phyloP scores from a whole-genome alignment of 257 asterid genomes.

The Jacaranda mimosifolia region DNA sequence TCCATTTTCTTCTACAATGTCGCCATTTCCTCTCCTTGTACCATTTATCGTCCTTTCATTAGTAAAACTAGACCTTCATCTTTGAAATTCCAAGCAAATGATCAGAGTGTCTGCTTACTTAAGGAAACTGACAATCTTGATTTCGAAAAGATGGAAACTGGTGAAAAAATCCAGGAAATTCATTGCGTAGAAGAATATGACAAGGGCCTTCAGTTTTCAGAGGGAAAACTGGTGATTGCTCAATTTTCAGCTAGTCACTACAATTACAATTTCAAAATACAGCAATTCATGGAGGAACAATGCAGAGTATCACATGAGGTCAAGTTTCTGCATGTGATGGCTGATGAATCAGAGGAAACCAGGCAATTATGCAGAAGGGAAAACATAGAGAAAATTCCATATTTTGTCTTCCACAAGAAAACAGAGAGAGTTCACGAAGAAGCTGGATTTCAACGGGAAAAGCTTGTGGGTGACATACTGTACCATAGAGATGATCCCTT shows the following conservation, averaged over 20 bases:
- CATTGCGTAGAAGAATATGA: slow-evolving; percentile 14
- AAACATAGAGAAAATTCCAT: slow-evolving; percentile 19
- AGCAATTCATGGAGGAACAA: slow-evolving; percentile 33
- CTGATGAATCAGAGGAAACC: slow-evolving; percentile 26
- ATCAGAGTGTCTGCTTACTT: not conserved
- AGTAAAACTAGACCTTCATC: not conserved
- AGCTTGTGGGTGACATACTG: slow-evolving; percentile 5
- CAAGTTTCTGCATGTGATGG: slow-evolving; percentile 20
- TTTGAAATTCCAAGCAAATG: slow-evolving; percentile 11
- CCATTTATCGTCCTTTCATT: not conserved
- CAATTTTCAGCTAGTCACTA: slow-evolving; percentile 31
- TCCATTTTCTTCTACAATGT: slow-evolving; percentile 7
- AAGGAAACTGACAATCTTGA: not conserved
- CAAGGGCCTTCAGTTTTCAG: not conserved
- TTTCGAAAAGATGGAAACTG: not conserved
- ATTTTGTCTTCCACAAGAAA: slow-evolving; percentile 19
- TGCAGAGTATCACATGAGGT: not conserved
- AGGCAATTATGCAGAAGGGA: slow-evolving; percentile 25
- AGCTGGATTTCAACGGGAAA: slow-evolving; percentile 22
- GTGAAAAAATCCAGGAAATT: slow-evolving; percentile 1
- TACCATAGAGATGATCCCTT: slow-evolving; percentile 9
- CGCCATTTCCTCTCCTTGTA: not conserved
- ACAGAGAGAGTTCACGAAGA: slow-evolving; percentile 20
- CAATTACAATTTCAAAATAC: slow-evolving; percentile 5
- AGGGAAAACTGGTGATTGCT: slow-evolving; percentile 30